Percentiles rank a stretch among this genome's conserved stretches.
These are phyloP conservation scores for Botrytis porri DNA, from an alignment of 2,329 filamentous ascomycete genomes.

Conservation along the genomic window DNA sequence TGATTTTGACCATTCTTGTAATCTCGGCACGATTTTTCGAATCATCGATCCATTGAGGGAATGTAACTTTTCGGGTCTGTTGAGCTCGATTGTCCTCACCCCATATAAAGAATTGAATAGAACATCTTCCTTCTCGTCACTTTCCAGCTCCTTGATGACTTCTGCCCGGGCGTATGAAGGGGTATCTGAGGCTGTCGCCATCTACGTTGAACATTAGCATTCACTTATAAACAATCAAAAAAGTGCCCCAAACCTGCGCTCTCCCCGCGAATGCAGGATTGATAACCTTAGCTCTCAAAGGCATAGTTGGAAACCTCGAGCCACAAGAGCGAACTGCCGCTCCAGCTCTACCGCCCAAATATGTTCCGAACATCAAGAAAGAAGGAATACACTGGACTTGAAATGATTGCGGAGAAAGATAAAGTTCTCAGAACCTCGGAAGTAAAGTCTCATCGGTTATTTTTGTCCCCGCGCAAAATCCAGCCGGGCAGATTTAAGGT, in stretches of 20 bases:
- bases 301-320: conserved; percentile 59
- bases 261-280: conserved; percentile 54
- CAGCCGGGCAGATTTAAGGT: conserved; percentile 21
- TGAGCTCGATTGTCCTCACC: conserved; percentile 87
- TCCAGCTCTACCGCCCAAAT: conserved; percentile 53
- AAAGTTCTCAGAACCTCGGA: conserved; percentile 19
- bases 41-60: conserved; percentile 93
- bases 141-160: conserved; percentile 38
- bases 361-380: conserved; percentile 56
- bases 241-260: conserved; percentile 48
- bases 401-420: conserved; percentile 23
- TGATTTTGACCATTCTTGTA: conserved; percentile 93
- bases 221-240: conserved; percentile 19
- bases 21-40: conserved; percentile 83
- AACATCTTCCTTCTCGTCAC: conserved; percentile 84
- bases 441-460: conserved; percentile 22
- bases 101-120: conserved; percentile 87
- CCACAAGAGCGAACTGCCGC: conserved; percentile 46
- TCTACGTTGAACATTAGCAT: conserved; percentile 38
- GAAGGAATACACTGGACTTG: conserved; percentile 20
- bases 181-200: conserved; percentile 37
- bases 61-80: conserved; percentile 88
- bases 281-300: conserved; percentile 72
- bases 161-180: conserved; percentile 25
- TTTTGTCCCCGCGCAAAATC: conserved; percentile 17